These are phyloP conservation scores for Madurella fahalii DNA, from an alignment of 2,329 filamentous ascomycete species.

Conservation along the genomic window DNA sequence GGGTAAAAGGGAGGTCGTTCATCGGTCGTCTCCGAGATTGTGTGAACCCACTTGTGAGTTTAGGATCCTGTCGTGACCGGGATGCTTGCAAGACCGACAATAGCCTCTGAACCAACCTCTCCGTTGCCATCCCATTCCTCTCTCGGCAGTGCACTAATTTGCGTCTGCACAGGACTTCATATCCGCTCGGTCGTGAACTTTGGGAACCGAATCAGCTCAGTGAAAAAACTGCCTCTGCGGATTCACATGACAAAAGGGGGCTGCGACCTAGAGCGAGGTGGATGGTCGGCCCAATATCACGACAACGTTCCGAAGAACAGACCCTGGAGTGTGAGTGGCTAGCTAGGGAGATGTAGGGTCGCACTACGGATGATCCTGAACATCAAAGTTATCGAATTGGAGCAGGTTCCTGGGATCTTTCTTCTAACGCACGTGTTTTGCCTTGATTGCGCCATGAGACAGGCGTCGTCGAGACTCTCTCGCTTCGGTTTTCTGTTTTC, in stretches of 20 bases:
- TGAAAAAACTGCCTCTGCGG: not conserved
- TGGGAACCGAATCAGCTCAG: not conserved
- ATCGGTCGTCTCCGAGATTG: not conserved
- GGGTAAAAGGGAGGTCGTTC: not conserved
- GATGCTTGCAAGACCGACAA: not conserved
- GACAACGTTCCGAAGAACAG: not conserved
- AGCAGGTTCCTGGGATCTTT: not conserved
- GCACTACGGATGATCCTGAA: conserved; percentile 6
- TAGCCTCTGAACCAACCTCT: not conserved
- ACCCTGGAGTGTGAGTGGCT: conserved; percentile 12
- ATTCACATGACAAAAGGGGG: conserved; percentile 15
- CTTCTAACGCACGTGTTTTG: conserved; percentile 1
- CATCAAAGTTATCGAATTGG: not conserved
- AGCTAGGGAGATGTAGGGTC: conserved; percentile 2
- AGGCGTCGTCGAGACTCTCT: conserved; percentile 2
- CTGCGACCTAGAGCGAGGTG: conserved; percentile 15
- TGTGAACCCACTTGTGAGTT: not conserved
- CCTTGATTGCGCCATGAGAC: conserved; percentile 11
- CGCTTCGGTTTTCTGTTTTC: conserved; percentile 1
- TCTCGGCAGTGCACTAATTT: not conserved
- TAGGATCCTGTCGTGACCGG: not conserved
- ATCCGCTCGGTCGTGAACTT: not conserved
- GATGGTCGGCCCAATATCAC: conserved; percentile 3
- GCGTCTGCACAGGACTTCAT: not conserved
- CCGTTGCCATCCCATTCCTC: not conserved